Percentiles rank a stretch among this genome's conserved stretches.
Conservation (phyloP, 2,329 filamentous ascomycete genomes). For the Aspergillus spinulosporus region DNA sequence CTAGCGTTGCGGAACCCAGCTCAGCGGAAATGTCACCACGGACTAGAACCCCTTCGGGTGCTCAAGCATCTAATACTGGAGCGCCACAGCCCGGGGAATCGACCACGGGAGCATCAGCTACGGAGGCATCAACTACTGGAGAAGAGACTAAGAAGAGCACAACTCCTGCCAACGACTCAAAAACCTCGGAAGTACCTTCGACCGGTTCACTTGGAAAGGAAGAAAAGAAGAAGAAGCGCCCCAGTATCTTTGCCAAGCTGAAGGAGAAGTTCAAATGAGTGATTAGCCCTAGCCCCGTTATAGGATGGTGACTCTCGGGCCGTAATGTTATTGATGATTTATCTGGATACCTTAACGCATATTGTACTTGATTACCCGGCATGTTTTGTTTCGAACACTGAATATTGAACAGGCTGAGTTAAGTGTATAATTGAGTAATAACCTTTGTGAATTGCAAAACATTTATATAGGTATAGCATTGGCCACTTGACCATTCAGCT, state of each 20-base stretch:
- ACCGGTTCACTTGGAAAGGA: conserved; percentile 13
- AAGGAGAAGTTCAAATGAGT: conserved; percentile 55
- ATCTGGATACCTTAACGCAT: conserved; percentile 26
- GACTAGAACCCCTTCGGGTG: conserved; percentile 14
- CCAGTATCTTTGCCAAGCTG: conserved; percentile 58
- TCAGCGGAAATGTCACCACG: conserved; percentile 25
- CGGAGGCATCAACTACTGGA: conserved; percentile 4
- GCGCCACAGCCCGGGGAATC: neutral
- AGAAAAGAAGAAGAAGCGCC: conserved; percentile 65
- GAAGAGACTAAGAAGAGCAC: conserved; percentile 21
- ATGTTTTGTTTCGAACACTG: neutral
- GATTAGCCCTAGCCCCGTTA: neutral
- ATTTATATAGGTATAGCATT: conserved; percentile 47
- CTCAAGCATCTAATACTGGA: neutral
- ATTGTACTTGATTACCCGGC: neutral
- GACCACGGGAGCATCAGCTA: neutral
- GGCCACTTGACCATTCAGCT: conserved; percentile 52
- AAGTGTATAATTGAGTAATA: neutral
- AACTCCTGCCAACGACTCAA: conserved; percentile 10
- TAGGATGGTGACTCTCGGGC: neutral
- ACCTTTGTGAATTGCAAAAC: neutral
- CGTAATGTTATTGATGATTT: conserved; percentile 17
- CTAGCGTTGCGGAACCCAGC: conserved; percentile 20
- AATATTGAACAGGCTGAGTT: neutral
- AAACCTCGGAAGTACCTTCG: conserved; percentile 5